Percentiles rank a stretch among this genome's conserved stretches.
Evolutionary conservation across 73 alveolate genomes (phyloP).

Genomic region (Paraurostyla sp.): DNA sequence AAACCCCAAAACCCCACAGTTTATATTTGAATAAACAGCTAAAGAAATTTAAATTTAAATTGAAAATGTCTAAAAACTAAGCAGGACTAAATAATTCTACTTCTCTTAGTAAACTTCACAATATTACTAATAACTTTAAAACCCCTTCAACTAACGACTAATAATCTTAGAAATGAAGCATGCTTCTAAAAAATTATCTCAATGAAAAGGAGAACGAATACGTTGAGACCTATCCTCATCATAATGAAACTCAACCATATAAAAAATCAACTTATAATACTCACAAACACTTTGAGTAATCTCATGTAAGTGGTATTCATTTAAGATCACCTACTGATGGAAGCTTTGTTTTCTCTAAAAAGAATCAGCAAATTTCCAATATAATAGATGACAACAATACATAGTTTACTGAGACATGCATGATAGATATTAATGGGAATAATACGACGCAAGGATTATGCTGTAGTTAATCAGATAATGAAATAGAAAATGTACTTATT

Average conservation of each 20-base stretch:
- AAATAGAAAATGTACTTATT: conserved; percentile 28
- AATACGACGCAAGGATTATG: background rate
- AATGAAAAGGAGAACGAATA: conserved; percentile 26
- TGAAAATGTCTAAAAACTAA: background rate
- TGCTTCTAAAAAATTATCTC: background rate
- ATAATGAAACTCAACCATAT: background rate
- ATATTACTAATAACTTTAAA: background rate
- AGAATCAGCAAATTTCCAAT: background rate
- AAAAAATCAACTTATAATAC: background rate
- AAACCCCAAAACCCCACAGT: conserved; percentile 20
- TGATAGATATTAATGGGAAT: background rate
- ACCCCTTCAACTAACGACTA: background rate
- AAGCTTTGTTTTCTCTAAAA: background rate
- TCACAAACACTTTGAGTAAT: background rate
- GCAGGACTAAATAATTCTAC: background rate
- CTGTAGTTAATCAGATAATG: background rate
- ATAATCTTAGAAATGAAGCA: background rate
- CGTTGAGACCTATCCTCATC: background rate
- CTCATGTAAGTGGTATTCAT: background rate
- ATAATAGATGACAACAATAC: background rate
- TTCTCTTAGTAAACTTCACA: background rate
- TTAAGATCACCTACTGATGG: conserved; percentile 2
- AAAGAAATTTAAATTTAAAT: background rate
- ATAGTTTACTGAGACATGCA: conserved; percentile 21
- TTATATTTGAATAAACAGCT: background rate